Evolutionary conservation across 2,329 filamentous ascomycete genomes (phyloP).

Genomic region (Teratosphaeriaceae sp.): DNA sequence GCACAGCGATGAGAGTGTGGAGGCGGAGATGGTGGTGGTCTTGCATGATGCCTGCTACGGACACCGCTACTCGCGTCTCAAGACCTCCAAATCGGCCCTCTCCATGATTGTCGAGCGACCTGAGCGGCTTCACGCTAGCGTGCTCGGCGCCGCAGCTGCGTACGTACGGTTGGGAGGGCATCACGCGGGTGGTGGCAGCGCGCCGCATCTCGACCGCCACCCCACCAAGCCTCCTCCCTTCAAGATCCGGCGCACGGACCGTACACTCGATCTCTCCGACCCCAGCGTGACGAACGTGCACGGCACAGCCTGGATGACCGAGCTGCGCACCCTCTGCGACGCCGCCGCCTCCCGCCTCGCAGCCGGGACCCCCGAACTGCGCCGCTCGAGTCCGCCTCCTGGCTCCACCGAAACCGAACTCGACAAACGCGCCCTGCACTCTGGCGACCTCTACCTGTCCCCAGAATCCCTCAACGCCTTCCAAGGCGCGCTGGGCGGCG

Average conservation of each 20-base stretch:
- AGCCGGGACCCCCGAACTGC: conserved; percentile 68
- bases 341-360: conserved; percentile 72
- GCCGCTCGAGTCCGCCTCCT: conserved; percentile 41
- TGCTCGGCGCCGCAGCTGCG: conserved; percentile 75
- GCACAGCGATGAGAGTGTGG: conserved; percentile 44
- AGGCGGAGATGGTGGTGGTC: conserved; percentile 66
- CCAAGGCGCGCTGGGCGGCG: conserved; percentile 83
- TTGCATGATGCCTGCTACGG: conserved; percentile 93
- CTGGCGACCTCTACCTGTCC: conserved; percentile 88
- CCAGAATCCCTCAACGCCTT: conserved; percentile 79
- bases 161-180: conserved; percentile 83
- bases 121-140: conserved; percentile 77
- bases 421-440: conserved; percentile 64
- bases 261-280: conserved; percentile 64
- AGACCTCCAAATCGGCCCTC: conserved; percentile 64
- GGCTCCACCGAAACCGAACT: too few relatives aligned
- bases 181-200: conserved; percentile 62
- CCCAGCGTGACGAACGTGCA: conserved; percentile 84
- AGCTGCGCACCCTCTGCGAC: conserved; percentile 78
- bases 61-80: conserved; percentile 80
- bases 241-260: conserved; percentile 71
- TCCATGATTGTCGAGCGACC: conserved; percentile 86
- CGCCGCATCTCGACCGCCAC: conserved; percentile 55
- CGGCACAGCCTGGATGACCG: conserved; percentile 87
- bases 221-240: conserved; percentile 61